Percentiles rank a stretch among this genome's conserved stretches.
These are phyloP conservation scores for Hypocreales sp. DNA, from an alignment of 2,329 filamentous ascomycete genomes.

Conservation along the genomic window DNA sequence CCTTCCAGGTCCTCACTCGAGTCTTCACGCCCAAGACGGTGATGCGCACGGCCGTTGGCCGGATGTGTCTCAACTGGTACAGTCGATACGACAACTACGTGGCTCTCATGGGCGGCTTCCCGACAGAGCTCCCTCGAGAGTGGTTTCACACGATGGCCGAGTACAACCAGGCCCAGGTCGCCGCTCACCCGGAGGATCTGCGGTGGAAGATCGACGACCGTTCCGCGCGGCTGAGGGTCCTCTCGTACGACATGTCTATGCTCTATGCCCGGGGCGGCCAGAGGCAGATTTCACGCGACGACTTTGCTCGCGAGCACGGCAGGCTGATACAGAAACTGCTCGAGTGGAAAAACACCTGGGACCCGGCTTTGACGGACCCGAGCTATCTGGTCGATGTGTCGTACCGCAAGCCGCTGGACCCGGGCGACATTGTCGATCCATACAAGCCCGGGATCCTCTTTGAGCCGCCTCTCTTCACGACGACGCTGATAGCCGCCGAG, in stretches of 20 bases:
- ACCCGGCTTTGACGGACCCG: conserved; percentile 44
- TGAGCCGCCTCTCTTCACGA: conserved; percentile 52
- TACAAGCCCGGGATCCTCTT: conserved; percentile 57
- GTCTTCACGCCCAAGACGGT: conserved; percentile 66
- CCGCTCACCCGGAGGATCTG: conserved; percentile 44
- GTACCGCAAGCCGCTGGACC: conserved; percentile 30
- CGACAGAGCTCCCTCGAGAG: conserved; percentile 55
- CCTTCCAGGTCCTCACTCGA: conserved; percentile 62
- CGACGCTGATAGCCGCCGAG: conserved; percentile 62
- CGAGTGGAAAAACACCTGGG: conserved; percentile 39
- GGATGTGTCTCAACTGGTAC: conserved; percentile 78
- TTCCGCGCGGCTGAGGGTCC: conserved; percentile 50
- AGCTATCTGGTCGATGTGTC: conserved; percentile 50
- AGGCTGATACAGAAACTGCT: conserved; percentile 30
- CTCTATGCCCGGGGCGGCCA: conserved; percentile 56
- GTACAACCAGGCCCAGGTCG: conserved; percentile 44
- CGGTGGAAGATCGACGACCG: conserved; percentile 52
- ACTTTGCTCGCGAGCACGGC: conserved; percentile 48
- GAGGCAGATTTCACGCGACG: conserved; percentile 45
- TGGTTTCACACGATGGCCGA: conserved; percentile 59
- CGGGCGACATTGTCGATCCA: conserved; percentile 58
- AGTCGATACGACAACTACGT: conserved; percentile 75
- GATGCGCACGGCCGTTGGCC: conserved; percentile 52
- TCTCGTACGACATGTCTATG: conserved; percentile 67
- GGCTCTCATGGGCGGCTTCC: conserved; percentile 66